phyloP scores from a whole-genome alignment of 2,329 filamentous ascomycete species.

The Fusarium verticillioides region DNA sequence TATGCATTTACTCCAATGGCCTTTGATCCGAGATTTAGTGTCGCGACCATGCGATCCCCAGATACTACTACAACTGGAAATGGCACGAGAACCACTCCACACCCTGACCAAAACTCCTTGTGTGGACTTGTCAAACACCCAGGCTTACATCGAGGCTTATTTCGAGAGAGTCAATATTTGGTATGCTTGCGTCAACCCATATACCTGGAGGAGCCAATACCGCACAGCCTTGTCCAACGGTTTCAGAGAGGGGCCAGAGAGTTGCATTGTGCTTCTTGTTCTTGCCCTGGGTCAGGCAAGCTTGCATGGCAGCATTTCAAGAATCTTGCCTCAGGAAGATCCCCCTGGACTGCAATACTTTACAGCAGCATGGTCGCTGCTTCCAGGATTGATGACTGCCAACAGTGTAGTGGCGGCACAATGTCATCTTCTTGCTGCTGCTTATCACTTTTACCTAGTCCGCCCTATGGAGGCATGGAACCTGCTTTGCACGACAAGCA shows the following conservation, averaged over 20 bases:
- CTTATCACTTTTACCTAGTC: slow-evolving; percentile 85
- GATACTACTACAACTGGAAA: slow-evolving; percentile 83
- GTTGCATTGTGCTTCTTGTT: slow-evolving; percentile 83
- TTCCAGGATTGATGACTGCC: slow-evolving; percentile 82
- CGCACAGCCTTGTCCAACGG: slow-evolving; percentile 78
- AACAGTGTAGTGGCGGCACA: slow-evolving; percentile 83
- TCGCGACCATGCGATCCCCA: slow-evolving; percentile 82
- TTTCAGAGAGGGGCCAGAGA: slow-evolving; percentile 82
- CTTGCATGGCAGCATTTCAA: slow-evolving; percentile 79
- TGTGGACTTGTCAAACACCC: slow-evolving; percentile 79
- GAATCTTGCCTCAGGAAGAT: slow-evolving; percentile 74
- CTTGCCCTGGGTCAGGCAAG: slow-evolving; percentile 82
- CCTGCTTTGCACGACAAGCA: slow-evolving; percentile 80
- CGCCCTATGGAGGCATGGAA: slow-evolving; percentile 87
- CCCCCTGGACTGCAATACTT: slow-evolving; percentile 83
- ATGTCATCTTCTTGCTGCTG: slow-evolving; percentile 82
- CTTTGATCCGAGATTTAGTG: slow-evolving; percentile 81
- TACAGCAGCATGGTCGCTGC: slow-evolving; percentile 79
- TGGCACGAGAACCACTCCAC: slow-evolving; percentile 80
- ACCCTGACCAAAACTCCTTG: slow-evolving; percentile 72
- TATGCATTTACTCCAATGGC: slow-evolving; percentile 82
- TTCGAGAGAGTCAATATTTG: slow-evolving; percentile 85
- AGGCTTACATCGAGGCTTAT: slow-evolving; percentile 80
- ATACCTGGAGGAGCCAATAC: slow-evolving; percentile 82
- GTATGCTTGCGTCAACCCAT: slow-evolving; percentile 87